Evolutionary conservation across 768 basidiomycete genomes (phyloP).

Genomic region (Suillus decipiens): DNA sequence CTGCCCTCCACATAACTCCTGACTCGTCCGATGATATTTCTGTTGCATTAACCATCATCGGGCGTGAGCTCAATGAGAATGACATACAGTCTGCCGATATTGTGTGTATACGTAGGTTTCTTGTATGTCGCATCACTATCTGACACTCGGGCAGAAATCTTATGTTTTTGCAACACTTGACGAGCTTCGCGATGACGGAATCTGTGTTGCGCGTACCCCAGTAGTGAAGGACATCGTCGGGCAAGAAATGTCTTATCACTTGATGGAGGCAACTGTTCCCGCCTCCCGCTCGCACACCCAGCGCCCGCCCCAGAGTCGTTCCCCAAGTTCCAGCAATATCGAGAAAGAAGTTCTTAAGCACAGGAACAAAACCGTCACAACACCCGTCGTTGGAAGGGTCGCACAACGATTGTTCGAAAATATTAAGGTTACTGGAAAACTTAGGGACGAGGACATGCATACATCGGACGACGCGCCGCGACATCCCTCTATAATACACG

Average conservation of each 20-base stretch:
- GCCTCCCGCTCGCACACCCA: conserved; percentile 17
- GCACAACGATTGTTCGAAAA: conserved; percentile 48
- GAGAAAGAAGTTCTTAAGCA: conserved; percentile 40
- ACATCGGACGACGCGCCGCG: conserved; percentile 19
- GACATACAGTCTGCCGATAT: conserved; percentile 49
- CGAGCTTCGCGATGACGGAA: conserved; percentile 38
- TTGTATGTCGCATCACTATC: conserved; percentile 2
- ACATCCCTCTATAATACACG: conserved; percentile 23
- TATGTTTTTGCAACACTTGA: conserved; percentile 43
- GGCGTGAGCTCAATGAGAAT: conserved; percentile 40
- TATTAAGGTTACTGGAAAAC: conserved; percentile 40
- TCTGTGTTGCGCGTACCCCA: conserved; percentile 42
- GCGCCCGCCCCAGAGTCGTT: conserved; percentile 17
- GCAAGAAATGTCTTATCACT: conserved; percentile 24
- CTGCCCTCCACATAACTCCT: conserved; percentile 33
- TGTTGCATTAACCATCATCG: conserved; percentile 40
- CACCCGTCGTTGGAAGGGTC: conserved; percentile 48
- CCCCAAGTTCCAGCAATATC: conserved; percentile 13
- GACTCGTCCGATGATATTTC: conserved; percentile 33
- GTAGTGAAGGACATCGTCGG: conserved; percentile 39
- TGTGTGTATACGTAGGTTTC: conserved; percentile 36
- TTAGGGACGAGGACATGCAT: conserved; percentile 29
- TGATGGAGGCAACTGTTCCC: conserved; percentile 18
- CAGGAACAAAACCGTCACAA: conserved; percentile 41
- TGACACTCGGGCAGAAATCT: conserved; percentile 35